Base-by-base conservation (phyloP, 208 protist species). In the Lotmaria passim region DNA sequence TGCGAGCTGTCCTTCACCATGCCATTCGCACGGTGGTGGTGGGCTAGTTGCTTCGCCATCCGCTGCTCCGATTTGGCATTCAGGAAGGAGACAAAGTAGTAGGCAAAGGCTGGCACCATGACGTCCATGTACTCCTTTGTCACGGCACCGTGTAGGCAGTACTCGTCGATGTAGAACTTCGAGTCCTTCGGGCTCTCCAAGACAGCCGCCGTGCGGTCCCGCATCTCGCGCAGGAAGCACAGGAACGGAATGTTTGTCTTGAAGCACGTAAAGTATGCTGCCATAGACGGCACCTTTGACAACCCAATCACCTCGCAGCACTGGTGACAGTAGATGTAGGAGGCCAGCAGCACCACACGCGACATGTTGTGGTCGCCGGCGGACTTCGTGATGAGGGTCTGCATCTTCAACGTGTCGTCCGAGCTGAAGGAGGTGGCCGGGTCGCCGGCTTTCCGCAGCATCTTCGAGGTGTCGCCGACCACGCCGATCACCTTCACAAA, bases 191-290 rank as follows among this genome's bases (percentile, higher is more conserved):
- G 73, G 14, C 51, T 58, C 34, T 64, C 55, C 31, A 83, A 41
- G 36, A 82, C 24, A 12, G 1, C 44, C 53, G 23, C 72, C 46
- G 44, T 75, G 47, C 81, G 73, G 14, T 82, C 81, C 4, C 87
- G 78, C 69, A 93, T 67, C 60, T 93, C 87, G 0, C 87, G 87
- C 73, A 93, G 56, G 46, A 90, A 89, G 67, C 87, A 93, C 50
- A 93, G 59, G 56, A 90, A 87, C 3, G 87, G 87, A 47, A 93
- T 89, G 70, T 93, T 87, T 31, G 87, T 90, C 75, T 87, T 87
- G 46, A 83, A 71, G 55, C 58, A 72, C 23, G 75, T 66, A 28
- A 86, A 81, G 23, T 63, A 28, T 0, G 64, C 41, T 14, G 58
- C 52, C 55, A 86, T 58, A 8, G 72, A 39, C 14, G 82, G 82